Base-by-base conservation (phyloP, 2,329 filamentous ascomycete genomes). In the Septoria linicola region DNA sequence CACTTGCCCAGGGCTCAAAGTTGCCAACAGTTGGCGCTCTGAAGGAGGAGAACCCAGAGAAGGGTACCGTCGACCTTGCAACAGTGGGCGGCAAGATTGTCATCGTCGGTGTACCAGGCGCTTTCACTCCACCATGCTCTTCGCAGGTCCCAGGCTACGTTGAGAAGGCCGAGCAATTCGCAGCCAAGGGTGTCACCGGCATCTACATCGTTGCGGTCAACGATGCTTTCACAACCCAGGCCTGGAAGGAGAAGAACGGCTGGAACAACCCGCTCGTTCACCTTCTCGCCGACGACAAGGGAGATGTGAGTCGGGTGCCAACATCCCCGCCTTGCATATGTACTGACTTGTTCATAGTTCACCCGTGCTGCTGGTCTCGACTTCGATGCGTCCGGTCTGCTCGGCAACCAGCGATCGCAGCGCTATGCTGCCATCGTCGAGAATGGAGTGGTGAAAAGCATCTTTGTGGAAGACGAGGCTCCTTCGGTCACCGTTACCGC, bases 191-290 rank as follows among this genome's bases (percentile, higher is more conserved):
- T 34, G 60, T 63, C 17, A 45, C 54, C 19, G 60, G 61, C 31
- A 63, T 63, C 41, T 63, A 62, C 53, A 59, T 63, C 41, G 59
- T 63, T 16, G 61, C 60, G 5, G 59, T 63, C 31, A 63, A 63
- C 49, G 61, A 63, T 35, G 54, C 51, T 1, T 63, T 63, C 53
- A 60, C 57, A 19, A 61, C 57, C 2, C 46, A 61, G 52, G 61
- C 61, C 1, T 63, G 61, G 61, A 62, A 62, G 48, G 59, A 60
- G 55, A 58, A 63, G 51, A 53, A 62, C 20, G 52, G 55, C 27
- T 58, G 54, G 37, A 46, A 58, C 25, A 52, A 60, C 34, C 49
- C 53, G 2, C 30, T 58, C 4, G 60, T 63, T 4, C 61, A 63
- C 48, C 58, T 63, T 50, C 42, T 63, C n/a, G 60, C 61, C 8